phyloP scores from a whole-genome alignment of 345 rosid species.

The Pistacia integerrima region DNA sequence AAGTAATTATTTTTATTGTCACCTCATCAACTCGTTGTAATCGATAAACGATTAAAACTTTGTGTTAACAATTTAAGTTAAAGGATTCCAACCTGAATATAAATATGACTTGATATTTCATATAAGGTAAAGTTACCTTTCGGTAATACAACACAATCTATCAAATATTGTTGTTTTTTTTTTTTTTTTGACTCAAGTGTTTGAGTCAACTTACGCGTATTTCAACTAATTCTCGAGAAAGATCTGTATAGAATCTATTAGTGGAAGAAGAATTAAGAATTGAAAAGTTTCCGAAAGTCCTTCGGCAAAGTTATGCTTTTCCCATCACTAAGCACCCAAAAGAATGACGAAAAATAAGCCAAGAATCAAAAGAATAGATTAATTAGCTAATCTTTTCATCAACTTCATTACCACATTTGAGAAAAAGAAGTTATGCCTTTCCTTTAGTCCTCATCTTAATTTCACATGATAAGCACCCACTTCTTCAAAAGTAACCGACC shows the following conservation, averaged over 20 bases:
- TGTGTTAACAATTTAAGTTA: too few relatives aligned
- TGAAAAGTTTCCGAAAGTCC: background rate
- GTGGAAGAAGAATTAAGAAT: background rate
- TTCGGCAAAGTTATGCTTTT: slow-evolving; percentile 10
- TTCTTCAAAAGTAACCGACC: slow-evolving; percentile 41
- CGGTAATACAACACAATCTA: too few relatives aligned
- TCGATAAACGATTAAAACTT: too few relatives aligned
- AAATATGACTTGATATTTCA: too few relatives aligned
- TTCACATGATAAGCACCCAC: slow-evolving; percentile 10
- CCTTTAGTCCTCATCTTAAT: slow-evolving; percentile 14
- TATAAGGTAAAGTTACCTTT: too few relatives aligned
- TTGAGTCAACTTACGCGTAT: too few relatives aligned
- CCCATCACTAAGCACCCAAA: background rate
- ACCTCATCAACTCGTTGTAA: too few relatives aligned
- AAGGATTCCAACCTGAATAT: too few relatives aligned
- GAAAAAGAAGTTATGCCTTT: slow-evolving; percentile 34
- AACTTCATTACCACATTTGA: background rate
- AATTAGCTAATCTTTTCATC: slow-evolving; percentile 11
- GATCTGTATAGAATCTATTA: background rate
- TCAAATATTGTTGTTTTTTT: too few relatives aligned
- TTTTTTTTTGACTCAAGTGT: too few relatives aligned
- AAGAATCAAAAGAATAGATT: background rate
- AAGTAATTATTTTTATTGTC: too few relatives aligned
- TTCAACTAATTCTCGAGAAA: too few relatives aligned
- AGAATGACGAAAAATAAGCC: background rate